Percentiles rank a stretch among this genome's conserved stretches.
phyloP scores from a whole-genome alignment of 768 basidiomycete species.

The Termitomyces heimii region DNA sequence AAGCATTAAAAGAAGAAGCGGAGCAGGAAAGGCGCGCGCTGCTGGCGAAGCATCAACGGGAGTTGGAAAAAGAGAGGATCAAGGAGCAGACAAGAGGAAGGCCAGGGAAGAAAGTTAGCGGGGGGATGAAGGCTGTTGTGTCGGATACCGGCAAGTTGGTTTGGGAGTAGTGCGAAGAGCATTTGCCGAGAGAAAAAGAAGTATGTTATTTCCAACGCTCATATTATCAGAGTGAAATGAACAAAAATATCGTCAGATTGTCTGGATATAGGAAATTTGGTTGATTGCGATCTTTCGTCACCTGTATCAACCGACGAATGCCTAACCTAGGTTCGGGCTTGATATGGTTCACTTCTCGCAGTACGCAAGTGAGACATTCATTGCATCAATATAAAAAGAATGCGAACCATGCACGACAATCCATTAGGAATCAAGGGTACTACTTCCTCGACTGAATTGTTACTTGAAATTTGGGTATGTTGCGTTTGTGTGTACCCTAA shows the following conservation, averaged over 20 bases:
- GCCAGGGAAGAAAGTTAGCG: slow-evolving; percentile 33
- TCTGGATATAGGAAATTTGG: background rate
- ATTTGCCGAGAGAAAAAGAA: background rate
- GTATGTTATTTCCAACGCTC: background rate
- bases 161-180: slow-evolving; percentile 15
- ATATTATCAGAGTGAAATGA: background rate
- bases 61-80: slow-evolving; percentile 49
- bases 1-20: slow-evolving; percentile 45
- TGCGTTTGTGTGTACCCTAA: too few species aligned
- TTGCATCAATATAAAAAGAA: background rate
- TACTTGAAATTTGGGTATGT: too few species aligned
- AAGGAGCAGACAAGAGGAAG: slow-evolving; percentile 32
- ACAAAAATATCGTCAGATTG: background rate
- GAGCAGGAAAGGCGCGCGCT: slow-evolving; percentile 40
- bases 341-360: background rate
- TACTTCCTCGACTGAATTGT: too few species aligned
- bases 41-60: slow-evolving; percentile 55
- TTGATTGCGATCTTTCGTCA: background rate
- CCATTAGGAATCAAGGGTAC: too few species aligned
- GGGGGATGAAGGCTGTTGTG: slow-evolving; percentile 59
- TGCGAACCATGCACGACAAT: background rate
- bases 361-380: background rate
- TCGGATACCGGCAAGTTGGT: slow-evolving; percentile 53
- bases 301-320: background rate
- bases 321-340: background rate